Conservation (phyloP, 192 early-diverging fungal genomes). For the Cladochytrium replicatum region DNA sequence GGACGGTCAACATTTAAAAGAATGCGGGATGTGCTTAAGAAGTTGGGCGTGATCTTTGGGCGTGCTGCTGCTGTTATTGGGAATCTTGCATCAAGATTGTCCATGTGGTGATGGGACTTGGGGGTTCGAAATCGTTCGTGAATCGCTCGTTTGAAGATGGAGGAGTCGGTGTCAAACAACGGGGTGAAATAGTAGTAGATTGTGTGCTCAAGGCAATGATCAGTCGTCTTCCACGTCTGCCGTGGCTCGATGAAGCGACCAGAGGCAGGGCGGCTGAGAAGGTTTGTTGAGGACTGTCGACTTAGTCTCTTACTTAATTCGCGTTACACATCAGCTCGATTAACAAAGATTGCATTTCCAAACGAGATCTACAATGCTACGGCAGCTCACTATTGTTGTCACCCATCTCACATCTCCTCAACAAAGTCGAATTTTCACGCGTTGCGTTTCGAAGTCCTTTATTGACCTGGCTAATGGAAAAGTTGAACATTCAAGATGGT, state of each 20-base stretch:
- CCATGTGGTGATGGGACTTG: conserved; percentile 1
- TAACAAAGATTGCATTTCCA: no score
- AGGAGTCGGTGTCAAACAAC: neutral
- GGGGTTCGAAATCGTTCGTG: conserved; percentile 13
- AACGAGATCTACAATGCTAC: no score
- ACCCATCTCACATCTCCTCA: neutral
- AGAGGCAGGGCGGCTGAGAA: conserved; percentile 17
- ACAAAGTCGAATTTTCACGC: neutral
- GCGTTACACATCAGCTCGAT: no score
- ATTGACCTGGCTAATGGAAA: conserved; percentile 4
- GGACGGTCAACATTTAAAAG: neutral
- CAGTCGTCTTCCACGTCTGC: conserved; percentile 11
- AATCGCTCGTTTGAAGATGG: neutral
- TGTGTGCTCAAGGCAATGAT: conserved; percentile 3
- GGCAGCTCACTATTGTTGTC: neutral
- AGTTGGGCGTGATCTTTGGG: conserved; percentile 3
- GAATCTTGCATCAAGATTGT: conserved; percentile 10
- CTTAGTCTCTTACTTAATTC: neutral
- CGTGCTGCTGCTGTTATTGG: conserved; percentile 8
- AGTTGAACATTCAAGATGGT: conserved; percentile 18
- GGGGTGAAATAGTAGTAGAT: neutral
- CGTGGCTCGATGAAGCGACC: conserved; percentile 22
- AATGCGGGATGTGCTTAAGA: neutral
- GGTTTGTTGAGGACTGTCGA: no score
- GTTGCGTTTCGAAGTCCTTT: conserved; percentile 4